Evolutionary conservation across 352 stramenopile genomes (phyloP).

Genomic region (Globisporangium parvum): DNA sequence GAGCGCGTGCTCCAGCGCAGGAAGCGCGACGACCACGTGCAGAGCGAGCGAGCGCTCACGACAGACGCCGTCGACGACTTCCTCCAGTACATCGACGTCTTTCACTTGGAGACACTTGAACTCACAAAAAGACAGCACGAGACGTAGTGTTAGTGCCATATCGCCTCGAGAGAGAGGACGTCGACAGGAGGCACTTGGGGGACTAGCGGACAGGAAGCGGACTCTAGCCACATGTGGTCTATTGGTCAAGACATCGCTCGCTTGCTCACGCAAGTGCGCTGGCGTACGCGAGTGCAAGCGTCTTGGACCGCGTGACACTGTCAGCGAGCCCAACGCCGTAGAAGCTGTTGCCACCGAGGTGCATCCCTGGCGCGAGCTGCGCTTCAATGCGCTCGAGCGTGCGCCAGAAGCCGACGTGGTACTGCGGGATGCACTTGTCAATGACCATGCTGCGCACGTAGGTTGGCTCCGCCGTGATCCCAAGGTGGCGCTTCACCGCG

Average conservation of each 20-base stretch:
- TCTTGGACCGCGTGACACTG: constrained; percentile 77
- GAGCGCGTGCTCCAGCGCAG: constrained; percentile 30
- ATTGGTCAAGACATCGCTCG: no score
- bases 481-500: constrained; percentile 66
- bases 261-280: constrained; percentile 10
- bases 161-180: no score
- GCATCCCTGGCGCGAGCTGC: constrained; percentile 40
- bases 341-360: constrained; percentile 80
- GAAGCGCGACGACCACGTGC: constrained; percentile 23
- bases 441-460: constrained; percentile 51
- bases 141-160: no score
- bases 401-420: constrained; percentile 71
- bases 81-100: constrained; percentile 61
- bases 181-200: no score
- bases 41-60: constrained; percentile 16
- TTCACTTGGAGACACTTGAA: constrained; percentile 46
- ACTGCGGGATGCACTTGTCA: constrained; percentile 76
- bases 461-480: constrained; percentile 47
- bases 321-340: constrained; percentile 86
- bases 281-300: constrained; percentile 63
- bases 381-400: constrained; percentile 58
- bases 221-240: no score
- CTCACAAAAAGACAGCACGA: constrained; percentile 16
- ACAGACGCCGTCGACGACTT: constrained; percentile 41
- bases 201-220: no score